phyloP scores from a whole-genome alignment of 495 filamentous ascomycete species.

The Pseudoneurospora amorphoporcata region DNA sequence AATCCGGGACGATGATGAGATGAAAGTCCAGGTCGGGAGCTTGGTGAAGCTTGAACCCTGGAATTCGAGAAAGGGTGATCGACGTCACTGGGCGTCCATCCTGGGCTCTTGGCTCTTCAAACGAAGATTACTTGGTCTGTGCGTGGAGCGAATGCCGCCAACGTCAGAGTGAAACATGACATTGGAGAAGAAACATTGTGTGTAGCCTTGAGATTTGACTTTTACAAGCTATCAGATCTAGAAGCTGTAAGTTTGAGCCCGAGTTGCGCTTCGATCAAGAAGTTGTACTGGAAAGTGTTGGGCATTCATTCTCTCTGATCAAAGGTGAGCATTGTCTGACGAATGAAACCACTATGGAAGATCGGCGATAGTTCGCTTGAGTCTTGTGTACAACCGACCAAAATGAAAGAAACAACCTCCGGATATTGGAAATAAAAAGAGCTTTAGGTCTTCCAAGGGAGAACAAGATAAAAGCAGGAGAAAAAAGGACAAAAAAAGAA shows the following conservation, averaged over 20 bases:
- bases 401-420: not conserved
- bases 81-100: slow-evolving; percentile 6
- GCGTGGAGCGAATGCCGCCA: not conserved
- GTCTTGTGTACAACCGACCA: not conserved
- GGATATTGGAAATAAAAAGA: not conserved
- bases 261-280: not conserved
- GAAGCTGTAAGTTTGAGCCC: not conserved
- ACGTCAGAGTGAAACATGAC: not conserved
- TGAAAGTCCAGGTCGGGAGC: not conserved
- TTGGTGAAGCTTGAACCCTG: not conserved
- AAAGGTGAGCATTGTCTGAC: not conserved
- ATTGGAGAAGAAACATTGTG: not conserved
- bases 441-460: not conserved
- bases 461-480: not conserved
- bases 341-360: not conserved
- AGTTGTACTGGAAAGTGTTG: not conserved
- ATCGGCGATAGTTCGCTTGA: not conserved
- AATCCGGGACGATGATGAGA: not conserved
- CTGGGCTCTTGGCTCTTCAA: not conserved
- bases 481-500: not conserved
- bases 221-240: not conserved
- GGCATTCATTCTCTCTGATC: not conserved
- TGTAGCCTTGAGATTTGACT: not conserved
- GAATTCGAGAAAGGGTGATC: slow-evolving; percentile 1
- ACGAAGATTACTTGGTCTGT: not conserved